A percentile compares a stretch with the other conserved stretches of the same genome.
These are phyloP conservation scores for Exophiala mesophila DNA, from an alignment of 2,329 filamentous ascomycete species.

Conservation along the genomic window DNA sequence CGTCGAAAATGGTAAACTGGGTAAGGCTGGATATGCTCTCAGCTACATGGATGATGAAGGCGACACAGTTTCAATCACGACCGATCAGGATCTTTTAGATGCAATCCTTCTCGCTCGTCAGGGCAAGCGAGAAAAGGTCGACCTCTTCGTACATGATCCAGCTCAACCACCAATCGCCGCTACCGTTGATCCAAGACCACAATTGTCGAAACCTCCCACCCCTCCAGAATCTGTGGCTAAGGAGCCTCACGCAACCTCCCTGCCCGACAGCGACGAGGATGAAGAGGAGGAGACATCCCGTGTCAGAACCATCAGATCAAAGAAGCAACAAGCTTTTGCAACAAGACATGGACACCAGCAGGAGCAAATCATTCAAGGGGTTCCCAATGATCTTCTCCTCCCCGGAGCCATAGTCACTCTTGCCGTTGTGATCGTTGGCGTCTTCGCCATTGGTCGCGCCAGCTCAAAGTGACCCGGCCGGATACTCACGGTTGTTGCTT, in stretches of 20 bases:
- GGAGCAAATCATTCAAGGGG: conserved; percentile 79
- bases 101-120: conserved; percentile 79
- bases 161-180: conserved; percentile 75
- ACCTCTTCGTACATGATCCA: conserved; percentile 93
- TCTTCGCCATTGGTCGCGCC: conserved; percentile 75
- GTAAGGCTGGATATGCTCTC: conserved; percentile 75
- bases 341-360: conserved; percentile 45
- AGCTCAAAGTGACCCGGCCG: conserved; percentile 16
- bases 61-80: conserved; percentile 94
- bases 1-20: conserved; percentile 74
- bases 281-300: conserved; percentile 31
- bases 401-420: conserved; percentile 94
- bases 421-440: conserved; percentile 86
- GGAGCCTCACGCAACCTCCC: conserved; percentile 40
- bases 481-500: neutral
- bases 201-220: conserved; percentile 45
- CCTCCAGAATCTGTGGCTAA: conserved; percentile 49
- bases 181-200: conserved; percentile 56
- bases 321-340: conserved; percentile 31
- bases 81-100: conserved; percentile 86
- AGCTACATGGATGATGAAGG: conserved; percentile 97
- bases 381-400: conserved; percentile 88
- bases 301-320: conserved; percentile 16
- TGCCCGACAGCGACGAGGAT: conserved; percentile 52
- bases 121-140: conserved; percentile 80